Conservation (phyloP, 805 yeast genomes). For the Zygosaccharomyces rouxii region DNA sequence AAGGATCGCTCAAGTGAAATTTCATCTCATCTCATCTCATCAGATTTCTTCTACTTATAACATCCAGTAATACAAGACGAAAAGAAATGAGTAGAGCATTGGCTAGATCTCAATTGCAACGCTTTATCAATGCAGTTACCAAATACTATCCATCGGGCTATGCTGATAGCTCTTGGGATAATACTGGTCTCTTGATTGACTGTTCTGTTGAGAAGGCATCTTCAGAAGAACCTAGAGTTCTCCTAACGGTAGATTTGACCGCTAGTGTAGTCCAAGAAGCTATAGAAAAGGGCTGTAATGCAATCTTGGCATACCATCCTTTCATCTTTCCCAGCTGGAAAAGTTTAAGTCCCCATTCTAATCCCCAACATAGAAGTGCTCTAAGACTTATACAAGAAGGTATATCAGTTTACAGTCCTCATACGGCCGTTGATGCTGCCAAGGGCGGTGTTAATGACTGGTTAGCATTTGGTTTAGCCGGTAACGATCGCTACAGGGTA, state of each 20-base stretch:
- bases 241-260: conserved; percentile 84
- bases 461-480: conserved; percentile 59
- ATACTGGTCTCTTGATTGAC: conserved; percentile 86
- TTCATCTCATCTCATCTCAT: conserved; percentile 1
- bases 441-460: conserved; percentile 93
- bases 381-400: conserved; percentile 67
- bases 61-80: neutral
- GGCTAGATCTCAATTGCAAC: conserved; percentile 37
- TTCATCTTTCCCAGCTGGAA: conserved; percentile 89
- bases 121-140: conserved; percentile 53
- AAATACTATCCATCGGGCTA: conserved; percentile 71
- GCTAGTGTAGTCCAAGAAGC: conserved; percentile 84
- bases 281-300: conserved; percentile 44
- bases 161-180: conserved; percentile 92
- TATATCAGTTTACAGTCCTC: conserved; percentile 92
- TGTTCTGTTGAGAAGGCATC: conserved; percentile 38
- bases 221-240: conserved; percentile 31
- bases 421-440: conserved; percentile 93
- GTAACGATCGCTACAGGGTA: conserved; percentile 17
- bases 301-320: conserved; percentile 89
- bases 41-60: neutral
- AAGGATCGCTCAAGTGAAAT: neutral
- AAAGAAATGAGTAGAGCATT: conserved; percentile 24
- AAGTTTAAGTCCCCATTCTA: conserved; percentile 49
- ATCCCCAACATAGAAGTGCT: conserved; percentile 80